Evolutionary conservation across 2,329 filamentous ascomycete species (phyloP).

Genomic region (Talaromyces amestolkiae): DNA sequence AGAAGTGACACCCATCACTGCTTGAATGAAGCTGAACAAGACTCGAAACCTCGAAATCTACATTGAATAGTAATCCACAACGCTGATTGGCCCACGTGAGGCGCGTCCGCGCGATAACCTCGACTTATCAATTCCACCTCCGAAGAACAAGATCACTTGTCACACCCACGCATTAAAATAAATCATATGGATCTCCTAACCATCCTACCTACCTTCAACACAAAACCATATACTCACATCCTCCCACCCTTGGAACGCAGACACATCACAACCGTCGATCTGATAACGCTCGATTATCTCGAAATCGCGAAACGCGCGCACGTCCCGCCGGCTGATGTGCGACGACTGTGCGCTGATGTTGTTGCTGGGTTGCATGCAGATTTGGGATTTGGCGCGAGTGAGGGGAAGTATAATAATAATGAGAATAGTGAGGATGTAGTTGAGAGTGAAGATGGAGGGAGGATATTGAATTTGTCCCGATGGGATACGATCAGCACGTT

Average conservation of each 20-base stretch:
- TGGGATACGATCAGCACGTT: conserved; percentile 74
- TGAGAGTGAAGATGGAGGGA: conserved; percentile 28
- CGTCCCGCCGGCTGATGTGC: conserved; percentile 76
- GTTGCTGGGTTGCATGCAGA: conserved; percentile 66
- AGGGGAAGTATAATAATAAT: conserved; percentile 8
- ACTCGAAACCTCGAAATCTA: neutral
- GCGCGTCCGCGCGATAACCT: neutral
- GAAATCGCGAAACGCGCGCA: conserved; percentile 84
- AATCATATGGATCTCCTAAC: conserved; percentile 66
- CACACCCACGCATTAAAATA: neutral
- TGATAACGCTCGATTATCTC: conserved; percentile 76
- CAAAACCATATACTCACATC: conserved; percentile 68
- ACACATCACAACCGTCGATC: conserved; percentile 73
- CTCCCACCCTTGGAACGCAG: conserved; percentile 77
- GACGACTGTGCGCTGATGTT: conserved; percentile 67
- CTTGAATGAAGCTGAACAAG: no score
- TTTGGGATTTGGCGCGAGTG: conserved; percentile 41
- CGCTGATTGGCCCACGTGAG: conserved; percentile 6
- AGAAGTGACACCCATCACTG: neutral
- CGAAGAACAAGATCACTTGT: neutral
- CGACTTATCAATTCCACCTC: neutral
- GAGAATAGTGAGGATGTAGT: conserved; percentile 22
- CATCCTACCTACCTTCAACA: conserved; percentile 76
- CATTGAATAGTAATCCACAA: neutral
- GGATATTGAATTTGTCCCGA: conserved; percentile 31